Base-by-base conservation (phyloP, 2,329 filamentous ascomycete species). In the Monosporascus sp. region DNA sequence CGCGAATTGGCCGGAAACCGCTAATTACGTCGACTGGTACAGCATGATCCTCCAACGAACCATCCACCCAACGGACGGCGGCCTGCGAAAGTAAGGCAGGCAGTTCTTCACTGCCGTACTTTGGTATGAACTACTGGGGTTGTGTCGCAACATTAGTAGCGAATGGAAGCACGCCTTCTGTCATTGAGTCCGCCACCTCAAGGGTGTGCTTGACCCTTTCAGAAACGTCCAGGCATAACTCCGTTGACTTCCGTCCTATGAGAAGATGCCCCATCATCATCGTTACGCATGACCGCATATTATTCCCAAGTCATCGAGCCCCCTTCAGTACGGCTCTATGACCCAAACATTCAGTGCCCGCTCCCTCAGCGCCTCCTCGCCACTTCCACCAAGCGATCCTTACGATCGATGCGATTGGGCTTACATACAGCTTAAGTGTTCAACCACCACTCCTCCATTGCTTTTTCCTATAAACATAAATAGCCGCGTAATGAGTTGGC, bases 261-360 rank as follows among this genome's bases (percentile, higher is more conserved):
- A 62, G 60, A 62, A 51, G 50, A 55, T 63, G 60, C 58, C 60
- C 61, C 63, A 65, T 66, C 61, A 63, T 62, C 59, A 56, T 52
- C 55, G 49, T 53, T 51, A 54, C 51, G 57, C 53, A 61, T 55
- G 49, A 60, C 58, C 63, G 62, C 60, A 66, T 65, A 54, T 34
- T 55, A 47, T 54, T 55, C 54, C 57, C 57, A 56, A 54, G 42
- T 22, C 42, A 46, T 53, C 57, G 54, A 56, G 57, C 51, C 57
- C 58, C 31, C 64, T 56, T 58, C 55, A 54, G 52, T 59, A 46
- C 54, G 52, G 55, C 54, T 60, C 51, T 51, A 52, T 47, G 51
- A 46, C 54, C 25, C 55, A 56, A 57, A 62, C 51, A 50, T 47
- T 50, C 49, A 55, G 55, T 61, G 59, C 52, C 56, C 56, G 60